Conservation (phyloP, 768 basidiomycete species). For the Tricholoma bakamatsutake region DNA sequence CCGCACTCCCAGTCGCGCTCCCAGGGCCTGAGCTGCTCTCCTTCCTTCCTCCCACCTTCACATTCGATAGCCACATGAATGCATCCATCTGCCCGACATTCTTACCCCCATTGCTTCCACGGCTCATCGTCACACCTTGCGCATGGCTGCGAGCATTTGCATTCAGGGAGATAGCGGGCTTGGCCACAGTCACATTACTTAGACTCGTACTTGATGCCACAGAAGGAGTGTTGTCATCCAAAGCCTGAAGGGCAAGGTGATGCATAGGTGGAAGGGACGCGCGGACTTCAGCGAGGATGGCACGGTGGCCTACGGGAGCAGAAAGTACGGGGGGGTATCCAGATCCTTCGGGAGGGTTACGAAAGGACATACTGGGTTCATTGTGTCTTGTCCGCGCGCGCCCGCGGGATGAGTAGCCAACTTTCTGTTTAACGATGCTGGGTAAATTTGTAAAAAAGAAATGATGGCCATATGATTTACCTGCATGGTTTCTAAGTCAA, state of each 20-base stretch:
- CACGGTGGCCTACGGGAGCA: conserved; percentile 60
- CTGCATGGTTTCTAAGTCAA: conserved; percentile 65
- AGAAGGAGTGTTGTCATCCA: neutral
- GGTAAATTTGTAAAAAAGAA: neutral
- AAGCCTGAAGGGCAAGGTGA: conserved; percentile 2
- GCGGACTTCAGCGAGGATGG: conserved; percentile 67
- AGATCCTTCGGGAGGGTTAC: conserved; percentile 42
- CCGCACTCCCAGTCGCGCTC: conserved; percentile 43
- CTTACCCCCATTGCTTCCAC: conserved; percentile 44
- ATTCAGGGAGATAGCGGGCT: neutral
- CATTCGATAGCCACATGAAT: conserved; percentile 66
- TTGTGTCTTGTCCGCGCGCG: conserved; percentile 24
- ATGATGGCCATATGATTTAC: conserved; percentile 25
- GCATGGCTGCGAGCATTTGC: conserved; percentile 15
- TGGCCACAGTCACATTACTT: neutral
- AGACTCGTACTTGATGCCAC: neutral
- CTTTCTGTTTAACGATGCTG: conserved; percentile 34
- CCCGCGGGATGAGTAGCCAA: conserved; percentile 34
- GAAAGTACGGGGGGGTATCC: conserved; percentile 45
- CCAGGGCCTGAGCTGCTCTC: conserved; percentile 53
- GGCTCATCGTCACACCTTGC: conserved; percentile 39
- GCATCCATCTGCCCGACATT: conserved; percentile 52
- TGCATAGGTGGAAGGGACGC: conserved; percentile 25
- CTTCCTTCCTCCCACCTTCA: conserved; percentile 54
- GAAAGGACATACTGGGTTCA: conserved; percentile 40